Evolutionary conservation across 306 rosid species (phyloP).

Genomic region (Vigna unguiculata): DNA sequence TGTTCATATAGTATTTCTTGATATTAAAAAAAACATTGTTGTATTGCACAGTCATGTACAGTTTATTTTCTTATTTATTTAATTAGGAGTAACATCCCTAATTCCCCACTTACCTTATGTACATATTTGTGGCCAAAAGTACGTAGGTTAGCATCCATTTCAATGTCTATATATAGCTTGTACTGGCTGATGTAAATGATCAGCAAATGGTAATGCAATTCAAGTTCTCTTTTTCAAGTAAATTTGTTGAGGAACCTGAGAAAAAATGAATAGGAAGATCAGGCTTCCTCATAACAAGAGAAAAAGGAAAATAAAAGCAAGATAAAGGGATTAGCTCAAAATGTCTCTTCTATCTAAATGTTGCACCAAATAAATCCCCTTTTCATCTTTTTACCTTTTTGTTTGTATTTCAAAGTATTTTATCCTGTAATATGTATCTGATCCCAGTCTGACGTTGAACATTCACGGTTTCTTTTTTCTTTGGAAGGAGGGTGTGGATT

Average conservation of each 20-base stretch:
- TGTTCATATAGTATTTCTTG: conserved; percentile 7
- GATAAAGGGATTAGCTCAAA: conserved; percentile 10
- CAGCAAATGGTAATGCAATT: background rate
- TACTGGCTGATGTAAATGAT: background rate
- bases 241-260: conserved; percentile 18
- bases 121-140: background rate
- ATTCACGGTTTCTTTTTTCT: background rate
- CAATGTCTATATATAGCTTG: background rate
- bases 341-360: conserved; percentile 35
- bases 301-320: background rate
- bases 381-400: conserved; percentile 22
- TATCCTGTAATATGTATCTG: conserved; percentile 19
- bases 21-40: background rate
- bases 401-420: conserved; percentile 18
- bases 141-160: background rate
- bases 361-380: conserved; percentile 22
- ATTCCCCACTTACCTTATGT: background rate
- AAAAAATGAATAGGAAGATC: conserved; percentile 28
- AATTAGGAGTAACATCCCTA: background rate
- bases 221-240: background rate
- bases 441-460: background rate
- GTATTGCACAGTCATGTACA: background rate
- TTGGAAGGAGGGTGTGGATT: background rate
- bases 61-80: background rate
- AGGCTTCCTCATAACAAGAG: background rate